Percentiles rank a stretch among this genome's conserved stretches.
Conservation (phyloP, 1,284 basidiomycete genomes). For the Austropuccinia psidii region DNA sequence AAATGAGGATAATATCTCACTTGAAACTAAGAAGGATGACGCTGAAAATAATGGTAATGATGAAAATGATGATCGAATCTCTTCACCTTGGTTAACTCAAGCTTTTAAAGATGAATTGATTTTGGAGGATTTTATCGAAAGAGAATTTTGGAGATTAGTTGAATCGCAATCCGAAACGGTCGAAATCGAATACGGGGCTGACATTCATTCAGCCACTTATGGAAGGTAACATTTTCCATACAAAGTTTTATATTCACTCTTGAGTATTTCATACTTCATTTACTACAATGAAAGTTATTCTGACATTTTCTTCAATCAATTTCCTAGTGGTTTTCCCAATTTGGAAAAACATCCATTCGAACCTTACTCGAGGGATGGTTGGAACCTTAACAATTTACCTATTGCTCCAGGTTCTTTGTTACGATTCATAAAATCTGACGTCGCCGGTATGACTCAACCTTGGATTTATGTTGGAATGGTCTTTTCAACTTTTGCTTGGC, state of each 20-base stretch:
- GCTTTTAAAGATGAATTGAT: constrained; percentile 60
- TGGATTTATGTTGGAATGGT: constrained; percentile 99
- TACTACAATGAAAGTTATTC: constrained; percentile 2
- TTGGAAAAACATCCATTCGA: constrained; percentile 83
- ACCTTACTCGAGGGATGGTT: constrained; percentile 78
- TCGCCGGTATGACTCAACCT: constrained; percentile 98
- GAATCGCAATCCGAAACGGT: constrained; percentile 82
- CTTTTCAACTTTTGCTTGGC: constrained; percentile 99
- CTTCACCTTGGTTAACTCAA: constrained; percentile 42
- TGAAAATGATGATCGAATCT: constrained; percentile 31
- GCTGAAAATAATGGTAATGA: neutral
- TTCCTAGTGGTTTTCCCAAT: constrained; percentile 77
- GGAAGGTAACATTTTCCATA: too few relatives aligned
- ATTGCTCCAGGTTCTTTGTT: constrained; percentile 78
- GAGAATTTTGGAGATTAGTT: constrained; percentile 94
- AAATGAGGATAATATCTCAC: constrained; percentile 40
- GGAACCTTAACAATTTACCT: constrained; percentile 98
- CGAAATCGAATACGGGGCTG: constrained; percentile 97
- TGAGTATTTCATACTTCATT: neutral
- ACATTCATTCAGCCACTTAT: constrained; percentile 94
- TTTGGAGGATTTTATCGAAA: constrained; percentile 82
- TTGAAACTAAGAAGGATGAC: neutral
- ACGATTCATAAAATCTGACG: constrained; percentile 89
- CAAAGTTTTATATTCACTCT: constrained; percentile 38
- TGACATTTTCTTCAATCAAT: constrained; percentile 30